Evolutionary conservation across 768 basidiomycete species (phyloP).

Genomic region (Auriscalpium orientale): DNA sequence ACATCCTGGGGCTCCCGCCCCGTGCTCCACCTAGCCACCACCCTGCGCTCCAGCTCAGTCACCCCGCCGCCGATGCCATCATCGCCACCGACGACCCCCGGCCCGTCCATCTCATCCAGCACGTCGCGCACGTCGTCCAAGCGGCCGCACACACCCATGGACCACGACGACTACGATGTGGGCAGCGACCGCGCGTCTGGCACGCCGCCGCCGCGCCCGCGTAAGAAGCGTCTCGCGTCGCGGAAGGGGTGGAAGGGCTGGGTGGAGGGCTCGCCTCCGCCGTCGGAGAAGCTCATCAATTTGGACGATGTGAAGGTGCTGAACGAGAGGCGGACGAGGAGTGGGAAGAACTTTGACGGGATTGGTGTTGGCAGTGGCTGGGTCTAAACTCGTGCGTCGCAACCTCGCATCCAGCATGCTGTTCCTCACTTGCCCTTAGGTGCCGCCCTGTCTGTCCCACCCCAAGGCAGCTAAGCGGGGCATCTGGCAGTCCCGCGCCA

Average conservation of each 20-base stretch:
- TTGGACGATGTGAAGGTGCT: slow-evolving; percentile 65
- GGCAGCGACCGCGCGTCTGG: slow-evolving; percentile 18
- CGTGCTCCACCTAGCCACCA: slow-evolving; percentile 61
- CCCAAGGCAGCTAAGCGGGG: not conserved
- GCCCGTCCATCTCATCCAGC: slow-evolving; percentile 63
- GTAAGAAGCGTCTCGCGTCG: slow-evolving; percentile 50
- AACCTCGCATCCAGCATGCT: slow-evolving; percentile 36
- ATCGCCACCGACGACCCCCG: slow-evolving; percentile 68
- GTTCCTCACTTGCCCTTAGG: slow-evolving; percentile 30
- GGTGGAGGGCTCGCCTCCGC: slow-evolving; percentile 80
- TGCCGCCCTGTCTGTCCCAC: not conserved
- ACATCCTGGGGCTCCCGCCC: slow-evolving; percentile 65
- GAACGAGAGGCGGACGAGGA: slow-evolving; percentile 70
- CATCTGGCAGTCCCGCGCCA: slow-evolving; percentile 3
- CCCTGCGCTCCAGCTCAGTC: slow-evolving; percentile 65
- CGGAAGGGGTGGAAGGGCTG: slow-evolving; percentile 89
- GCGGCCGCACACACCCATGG: slow-evolving; percentile 67
- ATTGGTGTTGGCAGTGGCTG: slow-evolving; percentile 77
- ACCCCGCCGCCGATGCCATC: slow-evolving; percentile 61
- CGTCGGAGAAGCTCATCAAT: slow-evolving; percentile 76
- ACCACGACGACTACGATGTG: slow-evolving; percentile 29
- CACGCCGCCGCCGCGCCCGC: slow-evolving; percentile 20
- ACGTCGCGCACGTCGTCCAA: slow-evolving; percentile 77
- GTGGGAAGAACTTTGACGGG: slow-evolving; percentile 80
- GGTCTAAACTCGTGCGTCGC: slow-evolving; percentile 50